Evolutionary conservation across 2,329 filamentous ascomycete species (phyloP).

Genomic region (Colletotrichum simmondsii): DNA sequence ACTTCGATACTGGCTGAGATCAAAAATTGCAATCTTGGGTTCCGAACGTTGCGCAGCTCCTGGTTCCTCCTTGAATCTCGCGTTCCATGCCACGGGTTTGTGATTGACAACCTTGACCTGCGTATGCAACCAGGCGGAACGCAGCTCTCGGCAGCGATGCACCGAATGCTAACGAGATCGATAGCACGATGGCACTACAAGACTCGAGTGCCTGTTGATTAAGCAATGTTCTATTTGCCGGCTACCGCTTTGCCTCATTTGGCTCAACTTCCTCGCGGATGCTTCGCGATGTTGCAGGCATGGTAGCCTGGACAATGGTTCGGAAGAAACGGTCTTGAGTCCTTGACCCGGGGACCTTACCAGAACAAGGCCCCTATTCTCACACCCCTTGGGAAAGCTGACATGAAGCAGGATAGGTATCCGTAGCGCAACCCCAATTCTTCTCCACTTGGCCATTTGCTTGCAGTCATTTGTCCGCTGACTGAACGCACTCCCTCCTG

Average conservation of each 20-base stretch:
- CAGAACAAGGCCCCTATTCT: constrained; percentile 8
- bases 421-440: constrained; percentile 37
- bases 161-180: background rate
- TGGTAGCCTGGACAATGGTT: background rate
- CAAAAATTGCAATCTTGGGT: constrained; percentile 1
- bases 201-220: background rate
- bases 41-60: background rate
- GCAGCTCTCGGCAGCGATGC: background rate
- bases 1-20: background rate
- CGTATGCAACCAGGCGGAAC: background rate
- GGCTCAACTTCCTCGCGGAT: background rate
- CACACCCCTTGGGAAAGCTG: constrained; percentile 11
- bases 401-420: background rate
- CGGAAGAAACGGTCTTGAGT: background rate
- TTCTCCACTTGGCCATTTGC: constrained; percentile 33
- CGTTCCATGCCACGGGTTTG: background rate
- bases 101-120: background rate
- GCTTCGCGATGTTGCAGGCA: background rate
- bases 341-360: background rate
- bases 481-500: constrained; percentile 33
- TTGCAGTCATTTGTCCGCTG: constrained; percentile 29
- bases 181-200: background rate
- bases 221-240: background rate
- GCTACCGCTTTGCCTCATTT: background rate
- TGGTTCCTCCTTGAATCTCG: background rate